Conservation (phyloP, 2,329 filamentous ascomycete species). For the Botrytis elliptica region DNA sequence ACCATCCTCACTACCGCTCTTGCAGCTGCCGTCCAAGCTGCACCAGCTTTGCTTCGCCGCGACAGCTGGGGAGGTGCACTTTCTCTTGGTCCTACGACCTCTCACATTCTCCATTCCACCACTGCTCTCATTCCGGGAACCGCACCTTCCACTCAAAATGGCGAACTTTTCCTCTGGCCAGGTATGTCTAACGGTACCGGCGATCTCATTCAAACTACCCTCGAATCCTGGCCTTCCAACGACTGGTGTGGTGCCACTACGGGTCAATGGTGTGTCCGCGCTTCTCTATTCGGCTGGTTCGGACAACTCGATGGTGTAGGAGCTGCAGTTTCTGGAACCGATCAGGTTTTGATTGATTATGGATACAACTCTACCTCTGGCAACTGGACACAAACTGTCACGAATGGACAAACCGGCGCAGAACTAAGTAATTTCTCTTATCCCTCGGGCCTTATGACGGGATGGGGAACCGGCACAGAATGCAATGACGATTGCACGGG, state of each 20-base stretch:
- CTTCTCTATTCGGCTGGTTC: constrained; percentile 44
- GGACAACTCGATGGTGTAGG: constrained; percentile 41
- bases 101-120: constrained; percentile 43
- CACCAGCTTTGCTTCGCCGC: neutral
- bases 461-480: constrained; percentile 44
- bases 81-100: constrained; percentile 42
- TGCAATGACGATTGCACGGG: constrained; percentile 42
- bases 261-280: constrained; percentile 45
- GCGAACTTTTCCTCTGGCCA: constrained; percentile 45
- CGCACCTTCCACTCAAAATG: constrained; percentile 42
- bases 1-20: neutral
- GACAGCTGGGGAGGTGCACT: constrained; percentile 43
- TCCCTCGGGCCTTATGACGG: constrained; percentile 43
- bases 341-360: constrained; percentile 39
- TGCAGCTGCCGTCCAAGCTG: neutral
- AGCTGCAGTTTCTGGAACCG: constrained; percentile 33
- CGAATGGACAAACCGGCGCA: constrained; percentile 41
- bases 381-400: constrained; percentile 37
- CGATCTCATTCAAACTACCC: constrained; percentile 44
- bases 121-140: constrained; percentile 44
- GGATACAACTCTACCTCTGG: constrained; percentile 27
- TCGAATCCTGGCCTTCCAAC: constrained; percentile 45
- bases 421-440: constrained; percentile 40
- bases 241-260: constrained; percentile 43
- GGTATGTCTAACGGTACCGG: constrained; percentile 48